These are phyloP conservation scores for Daldinia eschscholtzii DNA, from an alignment of 2,329 filamentous ascomycete species.

Conservation along the genomic window DNA sequence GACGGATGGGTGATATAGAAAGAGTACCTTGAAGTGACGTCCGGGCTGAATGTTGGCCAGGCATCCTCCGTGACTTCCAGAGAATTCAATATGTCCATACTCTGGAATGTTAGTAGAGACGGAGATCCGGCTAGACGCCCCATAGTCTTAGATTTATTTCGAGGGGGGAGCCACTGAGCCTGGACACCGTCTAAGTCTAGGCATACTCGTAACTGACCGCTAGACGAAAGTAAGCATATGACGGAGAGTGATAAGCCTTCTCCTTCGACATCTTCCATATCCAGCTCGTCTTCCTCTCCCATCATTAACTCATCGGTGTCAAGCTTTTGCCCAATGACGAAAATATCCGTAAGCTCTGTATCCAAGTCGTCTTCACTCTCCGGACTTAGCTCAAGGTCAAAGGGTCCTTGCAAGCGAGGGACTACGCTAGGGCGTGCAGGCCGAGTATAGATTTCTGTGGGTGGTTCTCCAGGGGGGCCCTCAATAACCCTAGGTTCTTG, in stretches of 20 bases:
- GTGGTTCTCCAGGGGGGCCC: constrained; percentile 61
- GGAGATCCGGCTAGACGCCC: constrained; percentile 59
- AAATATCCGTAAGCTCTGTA: constrained; percentile 70
- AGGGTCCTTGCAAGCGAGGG: constrained; percentile 73
- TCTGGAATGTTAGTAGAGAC: constrained; percentile 71
- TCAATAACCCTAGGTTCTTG: constrained; percentile 72
- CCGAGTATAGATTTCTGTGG: constrained; percentile 68
- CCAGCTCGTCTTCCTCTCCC: constrained; percentile 73
- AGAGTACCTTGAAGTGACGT: constrained; percentile 71
- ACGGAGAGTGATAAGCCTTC: constrained; percentile 72
- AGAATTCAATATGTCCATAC: constrained; percentile 69
- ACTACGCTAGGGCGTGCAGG: constrained; percentile 69
- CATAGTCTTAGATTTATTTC: constrained; percentile 61
- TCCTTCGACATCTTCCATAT: constrained; percentile 67
- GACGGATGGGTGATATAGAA: constrained; percentile 73
- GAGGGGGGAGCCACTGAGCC: constrained; percentile 74
- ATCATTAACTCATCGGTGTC: constrained; percentile 71
- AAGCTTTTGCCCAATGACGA: constrained; percentile 72
- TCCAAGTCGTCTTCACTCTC: constrained; percentile 68
- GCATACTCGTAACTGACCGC: constrained; percentile 71
- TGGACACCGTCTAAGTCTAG: constrained; percentile 72
- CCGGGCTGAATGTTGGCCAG: constrained; percentile 74
- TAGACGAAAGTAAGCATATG: constrained; percentile 71
- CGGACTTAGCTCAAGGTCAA: constrained; percentile 67
- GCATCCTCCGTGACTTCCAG: constrained; percentile 67